Conservation (phyloP, 352 stramenopile genomes). For the Phytophthora quininea region DNA sequence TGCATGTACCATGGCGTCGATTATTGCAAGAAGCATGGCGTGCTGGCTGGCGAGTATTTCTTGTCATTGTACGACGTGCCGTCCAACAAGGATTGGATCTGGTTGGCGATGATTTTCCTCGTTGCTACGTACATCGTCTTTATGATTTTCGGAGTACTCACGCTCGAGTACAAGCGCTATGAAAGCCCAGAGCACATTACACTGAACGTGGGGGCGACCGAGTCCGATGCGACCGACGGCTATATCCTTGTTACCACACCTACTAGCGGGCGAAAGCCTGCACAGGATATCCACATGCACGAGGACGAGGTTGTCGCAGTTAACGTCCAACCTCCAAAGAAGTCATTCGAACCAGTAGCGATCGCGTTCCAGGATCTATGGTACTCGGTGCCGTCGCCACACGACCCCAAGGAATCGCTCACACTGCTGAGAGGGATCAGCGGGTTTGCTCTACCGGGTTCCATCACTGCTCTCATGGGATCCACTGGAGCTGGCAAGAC, state of each 20-base stretch:
- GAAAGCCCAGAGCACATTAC: constrained; percentile 28
- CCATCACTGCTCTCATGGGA: constrained; percentile 62
- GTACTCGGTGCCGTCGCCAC: constrained; percentile 41
- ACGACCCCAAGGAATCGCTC: constrained; percentile 48
- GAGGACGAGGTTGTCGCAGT: not conserved
- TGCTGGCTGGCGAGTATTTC: constrained; percentile 30
- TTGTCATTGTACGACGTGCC: constrained; percentile 36
- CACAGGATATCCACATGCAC: not conserved
- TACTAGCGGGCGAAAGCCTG: constrained; percentile 1
- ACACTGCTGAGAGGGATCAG: constrained; percentile 67
- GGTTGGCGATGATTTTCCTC: constrained; percentile 31
- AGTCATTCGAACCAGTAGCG: constrained; percentile 18
- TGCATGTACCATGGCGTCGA: constrained; percentile 29
- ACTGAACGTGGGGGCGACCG: not conserved
- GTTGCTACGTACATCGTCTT: constrained; percentile 30
- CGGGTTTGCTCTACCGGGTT: constrained; percentile 44
- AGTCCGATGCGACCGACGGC: not conserved
- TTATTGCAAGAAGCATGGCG: constrained; percentile 25
- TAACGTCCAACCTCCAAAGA: constrained; percentile 4
- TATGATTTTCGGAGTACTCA: constrained; percentile 26
- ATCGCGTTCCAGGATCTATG: constrained; percentile 44
- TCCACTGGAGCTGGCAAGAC: constrained; percentile 83
- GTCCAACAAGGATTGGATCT: constrained; percentile 30
- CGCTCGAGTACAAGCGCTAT: constrained; percentile 38
- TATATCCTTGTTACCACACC: constrained; percentile 19